Percentiles rank a stretch among this genome's conserved stretches.
Conservation (phyloP, 1,284 basidiomycete species). For the Phenoliferia sp. region DNA sequence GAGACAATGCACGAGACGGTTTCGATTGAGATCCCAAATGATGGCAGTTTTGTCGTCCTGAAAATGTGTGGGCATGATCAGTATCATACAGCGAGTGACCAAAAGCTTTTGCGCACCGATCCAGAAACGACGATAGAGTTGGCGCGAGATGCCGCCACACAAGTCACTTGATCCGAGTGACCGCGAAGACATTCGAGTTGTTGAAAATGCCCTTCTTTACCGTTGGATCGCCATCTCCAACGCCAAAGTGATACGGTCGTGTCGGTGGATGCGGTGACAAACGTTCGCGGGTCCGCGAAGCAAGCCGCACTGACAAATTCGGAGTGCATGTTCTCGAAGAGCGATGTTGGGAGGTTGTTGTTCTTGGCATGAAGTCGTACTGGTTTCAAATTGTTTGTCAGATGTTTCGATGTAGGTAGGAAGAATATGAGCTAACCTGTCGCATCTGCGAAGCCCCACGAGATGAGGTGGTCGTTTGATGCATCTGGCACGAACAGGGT, state of each 20-base stretch:
- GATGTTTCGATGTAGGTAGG: no score
- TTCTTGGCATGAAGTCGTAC: slow-evolving; percentile 9
- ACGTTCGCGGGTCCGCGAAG: slow-evolving; percentile 7
- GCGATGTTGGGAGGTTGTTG: not conserved
- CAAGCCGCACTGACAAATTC: not conserved
- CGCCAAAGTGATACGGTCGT: slow-evolving; percentile 66
- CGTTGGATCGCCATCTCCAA: slow-evolving; percentile 40
- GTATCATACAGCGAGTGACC: no score
- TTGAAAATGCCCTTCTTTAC: slow-evolving; percentile 49
- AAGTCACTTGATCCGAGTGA: slow-evolving; percentile 63
- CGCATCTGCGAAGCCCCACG: slow-evolving; percentile 55
- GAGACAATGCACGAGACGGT: slow-evolving; percentile 3
- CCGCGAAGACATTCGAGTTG: slow-evolving; percentile 63
- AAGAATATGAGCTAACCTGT: not conserved
- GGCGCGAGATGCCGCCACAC: slow-evolving; percentile 66
- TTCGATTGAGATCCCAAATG: slow-evolving; percentile 83
- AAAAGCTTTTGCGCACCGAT: slow-evolving; percentile 45
- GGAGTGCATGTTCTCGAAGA: slow-evolving; percentile 9
- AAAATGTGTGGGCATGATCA: no score
- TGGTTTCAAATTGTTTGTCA: no score
- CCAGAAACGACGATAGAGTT: slow-evolving; percentile 85
- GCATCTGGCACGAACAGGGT: slow-evolving; percentile 53
- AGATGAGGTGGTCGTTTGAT: slow-evolving; percentile 55
- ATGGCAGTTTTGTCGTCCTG: slow-evolving; percentile 68
- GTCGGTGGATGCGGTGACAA: slow-evolving; percentile 13